Conservation (phyloP, 2,329 filamentous ascomycete genomes). For the Cryphonectria parasitica region DNA sequence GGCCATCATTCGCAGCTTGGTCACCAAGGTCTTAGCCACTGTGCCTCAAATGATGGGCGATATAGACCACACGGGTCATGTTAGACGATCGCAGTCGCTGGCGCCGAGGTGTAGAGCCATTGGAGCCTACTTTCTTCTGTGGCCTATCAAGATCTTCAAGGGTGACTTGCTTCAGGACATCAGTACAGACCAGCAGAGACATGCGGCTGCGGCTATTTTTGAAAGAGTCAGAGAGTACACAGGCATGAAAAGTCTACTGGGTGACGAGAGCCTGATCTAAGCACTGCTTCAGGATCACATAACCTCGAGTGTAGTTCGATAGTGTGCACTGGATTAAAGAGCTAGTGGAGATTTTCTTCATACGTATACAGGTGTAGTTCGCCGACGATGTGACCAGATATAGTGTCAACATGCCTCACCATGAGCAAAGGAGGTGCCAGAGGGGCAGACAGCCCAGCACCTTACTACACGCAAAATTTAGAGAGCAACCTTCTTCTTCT, state of each 20-base stretch:
- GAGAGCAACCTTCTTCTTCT: too few species aligned
- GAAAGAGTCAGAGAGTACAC: conserved; percentile 45
- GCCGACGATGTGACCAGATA: too few species aligned
- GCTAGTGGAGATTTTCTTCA: not conserved
- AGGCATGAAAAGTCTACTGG: conserved; percentile 43
- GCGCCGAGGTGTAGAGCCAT: conserved; percentile 39
- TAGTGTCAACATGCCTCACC: too few species aligned
- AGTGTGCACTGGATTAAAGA: too few species aligned
- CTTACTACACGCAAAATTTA: too few species aligned
- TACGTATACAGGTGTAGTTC: too few species aligned
- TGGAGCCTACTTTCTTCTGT: conserved; percentile 44
- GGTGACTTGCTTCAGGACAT: conserved; percentile 18
- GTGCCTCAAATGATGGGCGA: conserved; percentile 45
- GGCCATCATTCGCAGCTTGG: conserved; percentile 36
- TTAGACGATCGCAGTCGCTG: conserved; percentile 26
- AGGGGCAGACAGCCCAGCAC: too few species aligned
- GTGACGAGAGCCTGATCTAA: conserved; percentile 31
- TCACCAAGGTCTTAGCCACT: conserved; percentile 41
- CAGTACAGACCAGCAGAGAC: conserved; percentile 37
- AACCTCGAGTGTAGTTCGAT: too few species aligned
- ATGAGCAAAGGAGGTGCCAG: too few species aligned
- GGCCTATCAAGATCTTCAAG: conserved; percentile 45
- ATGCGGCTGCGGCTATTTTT: conserved; percentile 36
- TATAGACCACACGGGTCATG: conserved; percentile 35
- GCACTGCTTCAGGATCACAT: not conserved